A percentile compares a stretch with the other conserved stretches of the same genome.
phyloP scores from a whole-genome alignment of 2,329 filamentous ascomycete species.

The Botrytis elliptica region DNA sequence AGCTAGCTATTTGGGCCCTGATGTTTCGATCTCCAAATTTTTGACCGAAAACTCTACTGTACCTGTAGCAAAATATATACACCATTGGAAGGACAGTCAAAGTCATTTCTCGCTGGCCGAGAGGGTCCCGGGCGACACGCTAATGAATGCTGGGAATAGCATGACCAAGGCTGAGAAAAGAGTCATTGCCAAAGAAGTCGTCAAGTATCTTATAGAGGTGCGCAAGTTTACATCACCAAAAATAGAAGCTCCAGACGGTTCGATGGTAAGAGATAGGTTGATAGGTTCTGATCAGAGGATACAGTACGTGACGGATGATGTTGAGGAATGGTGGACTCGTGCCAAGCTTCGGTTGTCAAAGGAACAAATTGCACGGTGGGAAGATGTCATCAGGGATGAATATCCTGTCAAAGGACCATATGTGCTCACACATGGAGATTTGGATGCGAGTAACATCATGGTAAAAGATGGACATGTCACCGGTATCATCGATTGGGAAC shows the following conservation, averaged over 20 bases:
- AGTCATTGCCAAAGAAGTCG: slow-evolving; percentile 6
- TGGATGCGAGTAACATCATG: not conserved
- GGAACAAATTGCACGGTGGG: too few species aligned
- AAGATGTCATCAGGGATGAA: too few species aligned
- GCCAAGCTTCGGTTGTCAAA: too few species aligned
- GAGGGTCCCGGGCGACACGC: not conserved
- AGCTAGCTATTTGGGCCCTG: not conserved
- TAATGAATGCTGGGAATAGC: too few species aligned
- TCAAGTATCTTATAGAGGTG: slow-evolving; percentile 4
- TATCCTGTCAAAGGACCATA: slow-evolving; percentile 1
- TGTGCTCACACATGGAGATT: slow-evolving; percentile 1
- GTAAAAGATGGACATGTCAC: not conserved
- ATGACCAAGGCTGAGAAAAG: rapidly evolving
- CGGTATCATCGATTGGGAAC: not conserved
- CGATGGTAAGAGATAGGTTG: not conserved
- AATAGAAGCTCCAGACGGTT: not conserved
- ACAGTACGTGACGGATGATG: not conserved
- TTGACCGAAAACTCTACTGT: not conserved
- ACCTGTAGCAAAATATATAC: not conserved
- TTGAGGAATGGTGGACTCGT: not conserved
- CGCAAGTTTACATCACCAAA: slow-evolving; percentile 2
- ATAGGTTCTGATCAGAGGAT: not conserved
- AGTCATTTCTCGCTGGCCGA: not conserved
- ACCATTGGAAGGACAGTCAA: not conserved
- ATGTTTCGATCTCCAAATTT: not conserved